Evolutionary conservation across 2,329 filamentous ascomycete species (phyloP), one percentile per base, ranked within the genome.

Genomic region (Endoconidiophora polonica): DNA sequence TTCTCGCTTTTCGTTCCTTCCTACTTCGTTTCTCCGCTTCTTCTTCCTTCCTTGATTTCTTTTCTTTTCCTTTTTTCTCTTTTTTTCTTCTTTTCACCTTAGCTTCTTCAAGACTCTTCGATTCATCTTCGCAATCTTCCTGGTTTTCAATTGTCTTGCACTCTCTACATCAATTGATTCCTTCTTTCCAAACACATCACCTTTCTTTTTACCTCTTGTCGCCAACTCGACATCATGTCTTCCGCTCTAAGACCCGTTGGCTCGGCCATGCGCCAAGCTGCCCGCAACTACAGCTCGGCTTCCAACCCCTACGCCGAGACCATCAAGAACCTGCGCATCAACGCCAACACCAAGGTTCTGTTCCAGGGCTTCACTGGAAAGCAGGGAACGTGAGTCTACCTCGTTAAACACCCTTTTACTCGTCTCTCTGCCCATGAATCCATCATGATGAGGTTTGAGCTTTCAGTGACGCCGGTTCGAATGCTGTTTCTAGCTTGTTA

Each of bases 351-450:
- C 60, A 93, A 91, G 73, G 86, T 98, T 58, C 73, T 96, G 62
- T 96, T 79, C 74, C 91, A 98, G 72, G 91, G 91, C 59, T 96
- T 96, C 68, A 96, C 90, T 52, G 90, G 90, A 66, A 91, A 86
- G 75, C 87, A 94, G 76, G 86, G 86, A 82, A 90, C 83, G 83
- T 87, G 67, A 69, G 81, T 81, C 12, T 40, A 18, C 14, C 26
- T 26, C 12, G 22, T 24, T 14, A 16, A 24, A 18, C 39, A n/a
- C 20, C 14, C n/a, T 46, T 12, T 16, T 44, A 46, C 44, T 37
- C 33, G 18, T 9, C 22, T n/a, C 36, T 29, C 29, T 24, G 6
- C 29, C 5, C 23, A 23, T 44, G 42, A 16, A n/a, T 18, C 16
- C 16, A 12, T 33, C 29, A 33, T 9, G 7, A 33, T 33, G 1